Percentiles rank a stretch among this genome's conserved stretches.
Conservation (phyloP, 176 grass and related monocot genomes). For the Secale cereale region DNA sequence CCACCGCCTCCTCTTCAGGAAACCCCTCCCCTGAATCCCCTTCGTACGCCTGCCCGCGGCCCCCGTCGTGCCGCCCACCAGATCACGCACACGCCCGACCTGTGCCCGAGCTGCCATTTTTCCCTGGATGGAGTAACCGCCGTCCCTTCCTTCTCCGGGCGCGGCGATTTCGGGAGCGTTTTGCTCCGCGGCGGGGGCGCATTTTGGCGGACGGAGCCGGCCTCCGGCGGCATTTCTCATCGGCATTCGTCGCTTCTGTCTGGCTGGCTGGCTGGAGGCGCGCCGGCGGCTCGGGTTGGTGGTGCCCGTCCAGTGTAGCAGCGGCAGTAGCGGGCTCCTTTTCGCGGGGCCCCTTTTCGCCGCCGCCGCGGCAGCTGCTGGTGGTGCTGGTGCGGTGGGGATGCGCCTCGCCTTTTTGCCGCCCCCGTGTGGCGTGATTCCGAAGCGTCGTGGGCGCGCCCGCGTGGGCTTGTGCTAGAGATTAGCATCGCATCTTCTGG, state of each 20-base stretch:
- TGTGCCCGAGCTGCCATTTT: not conserved
- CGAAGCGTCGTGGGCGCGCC: conserved; percentile 18
- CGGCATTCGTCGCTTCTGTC: too few relatives aligned
- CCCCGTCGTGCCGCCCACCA: conserved; percentile 37
- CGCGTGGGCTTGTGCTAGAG: conserved; percentile 22
- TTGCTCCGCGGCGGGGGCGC: not conserved
- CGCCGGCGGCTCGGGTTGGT: conserved; percentile 4
- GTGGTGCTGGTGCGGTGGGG: conserved; percentile 30
- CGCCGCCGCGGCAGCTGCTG: not conserved
- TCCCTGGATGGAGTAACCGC: not conserved
- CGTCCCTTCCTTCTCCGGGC: not conserved
- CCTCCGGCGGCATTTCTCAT: conserved; percentile 8
- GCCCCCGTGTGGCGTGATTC: conserved; percentile 40
- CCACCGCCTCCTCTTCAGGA: too few relatives aligned
- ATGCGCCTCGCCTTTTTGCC: conserved; percentile 43
- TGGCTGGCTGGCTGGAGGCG: too few relatives aligned
- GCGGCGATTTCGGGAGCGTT: not conserved
- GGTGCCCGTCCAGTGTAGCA: too few relatives aligned
- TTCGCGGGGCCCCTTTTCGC: conserved; percentile 19
- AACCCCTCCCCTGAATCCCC: not conserved
- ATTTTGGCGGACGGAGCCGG: not conserved
- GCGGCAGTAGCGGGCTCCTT: not conserved
- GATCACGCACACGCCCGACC: not conserved
- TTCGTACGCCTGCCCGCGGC: not conserved
- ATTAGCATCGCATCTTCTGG: conserved; percentile 29